Conservation (phyloP, 2,329 filamentous ascomycete species). For the Macrophomina pseudophaseolina region DNA sequence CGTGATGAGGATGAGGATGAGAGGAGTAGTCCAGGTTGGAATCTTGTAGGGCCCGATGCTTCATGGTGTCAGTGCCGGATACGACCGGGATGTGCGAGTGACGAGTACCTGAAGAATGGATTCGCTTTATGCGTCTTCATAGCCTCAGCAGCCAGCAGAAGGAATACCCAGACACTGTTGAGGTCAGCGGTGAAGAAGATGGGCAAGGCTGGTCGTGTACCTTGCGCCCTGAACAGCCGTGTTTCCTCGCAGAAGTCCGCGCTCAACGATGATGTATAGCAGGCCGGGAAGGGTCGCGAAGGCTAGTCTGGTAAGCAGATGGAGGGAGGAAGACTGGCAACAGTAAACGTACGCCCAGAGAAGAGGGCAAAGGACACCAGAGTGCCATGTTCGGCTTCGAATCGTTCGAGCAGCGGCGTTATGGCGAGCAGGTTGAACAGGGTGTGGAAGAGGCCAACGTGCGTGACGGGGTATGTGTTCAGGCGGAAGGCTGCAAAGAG, state of each 20-base stretch:
- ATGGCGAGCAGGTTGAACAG: constrained; percentile 80
- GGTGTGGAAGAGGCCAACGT: constrained; percentile 79
- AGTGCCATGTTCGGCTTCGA: constrained; percentile 91
- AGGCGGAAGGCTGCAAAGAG: constrained; percentile 76
- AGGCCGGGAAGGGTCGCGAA: constrained; percentile 71
- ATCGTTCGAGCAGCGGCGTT: constrained; percentile 87
- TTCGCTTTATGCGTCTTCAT: constrained; percentile 84
- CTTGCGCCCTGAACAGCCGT: constrained; percentile 81
- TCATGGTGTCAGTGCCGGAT: constrained; percentile 29
- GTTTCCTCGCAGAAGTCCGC: constrained; percentile 71
- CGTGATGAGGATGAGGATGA: constrained; percentile 76
- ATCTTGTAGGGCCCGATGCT: constrained; percentile 70
- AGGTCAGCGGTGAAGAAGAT: constrained; percentile 13
- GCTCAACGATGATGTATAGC: constrained; percentile 80
- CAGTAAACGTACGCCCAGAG: constrained; percentile 75
- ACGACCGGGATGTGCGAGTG: constrained; percentile 40
- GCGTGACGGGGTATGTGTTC: constrained; percentile 90
- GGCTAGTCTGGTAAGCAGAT: constrained; percentile 38
- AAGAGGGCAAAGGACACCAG: constrained; percentile 86
- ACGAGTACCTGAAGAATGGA: constrained; percentile 69
- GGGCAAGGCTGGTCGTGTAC: constrained; percentile 53
- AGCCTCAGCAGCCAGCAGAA: constrained; percentile 82
- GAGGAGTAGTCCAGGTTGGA: constrained; percentile 88
- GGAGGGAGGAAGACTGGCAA: not conserved
- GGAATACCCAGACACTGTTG: constrained; percentile 85